These are phyloP conservation scores for Phaeosphaeriaceae sp. DNA, from an alignment of 2,329 filamentous ascomycete genomes.

Conservation along the genomic window DNA sequence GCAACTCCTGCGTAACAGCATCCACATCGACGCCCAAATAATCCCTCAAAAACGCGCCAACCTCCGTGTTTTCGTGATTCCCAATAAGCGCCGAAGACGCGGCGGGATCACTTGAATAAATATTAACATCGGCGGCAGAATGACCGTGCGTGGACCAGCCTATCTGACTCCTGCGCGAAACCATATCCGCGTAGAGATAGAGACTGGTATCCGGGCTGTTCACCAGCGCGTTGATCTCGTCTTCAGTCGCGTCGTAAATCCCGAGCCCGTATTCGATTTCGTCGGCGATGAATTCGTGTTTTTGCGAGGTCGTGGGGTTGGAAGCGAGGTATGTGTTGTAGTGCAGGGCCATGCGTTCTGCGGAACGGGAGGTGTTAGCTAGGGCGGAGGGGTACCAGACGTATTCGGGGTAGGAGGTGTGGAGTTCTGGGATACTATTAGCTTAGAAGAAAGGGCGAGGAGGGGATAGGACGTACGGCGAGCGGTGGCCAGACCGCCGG, in stretches of 20 bases:
- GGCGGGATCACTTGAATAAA: conserved; percentile 79
- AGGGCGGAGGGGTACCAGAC: conserved; percentile 84
- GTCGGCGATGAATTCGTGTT: conserved; percentile 67
- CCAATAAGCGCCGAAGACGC: conserved; percentile 72
- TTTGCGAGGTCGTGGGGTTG: conserved; percentile 39
- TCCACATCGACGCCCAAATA: conserved; percentile 84
- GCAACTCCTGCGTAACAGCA: conserved; percentile 76
- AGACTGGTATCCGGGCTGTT: conserved; percentile 62
- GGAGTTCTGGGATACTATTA: conserved; percentile 57
- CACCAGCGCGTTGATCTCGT: conserved; percentile 73
- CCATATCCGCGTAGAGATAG: conserved; percentile 78
- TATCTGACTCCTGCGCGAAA: conserved; percentile 84
- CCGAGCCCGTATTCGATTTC: conserved; percentile 76
- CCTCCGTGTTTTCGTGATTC: conserved; percentile 94
- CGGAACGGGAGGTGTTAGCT: conserved; percentile 76
- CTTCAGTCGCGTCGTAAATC: conserved; percentile 72
- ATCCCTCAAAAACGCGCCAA: conserved; percentile 79
- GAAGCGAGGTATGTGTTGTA: conserved; percentile 65
- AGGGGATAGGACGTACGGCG: conserved; percentile 63
- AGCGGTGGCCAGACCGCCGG: conserved; percentile 83
- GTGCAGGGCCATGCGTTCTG: conserved; percentile 71
- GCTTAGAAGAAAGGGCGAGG: conserved; percentile 12
- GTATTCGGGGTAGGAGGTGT: conserved; percentile 69
- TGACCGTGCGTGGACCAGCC: conserved; percentile 97
- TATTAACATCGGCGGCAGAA: conserved; percentile 88